A percentile compares a stretch with the other conserved stretches of the same genome.
These are phyloP conservation scores for Penicillium cosmopolitanum DNA, from an alignment of 495 filamentous ascomycete genomes.

Conservation along the genomic window DNA sequence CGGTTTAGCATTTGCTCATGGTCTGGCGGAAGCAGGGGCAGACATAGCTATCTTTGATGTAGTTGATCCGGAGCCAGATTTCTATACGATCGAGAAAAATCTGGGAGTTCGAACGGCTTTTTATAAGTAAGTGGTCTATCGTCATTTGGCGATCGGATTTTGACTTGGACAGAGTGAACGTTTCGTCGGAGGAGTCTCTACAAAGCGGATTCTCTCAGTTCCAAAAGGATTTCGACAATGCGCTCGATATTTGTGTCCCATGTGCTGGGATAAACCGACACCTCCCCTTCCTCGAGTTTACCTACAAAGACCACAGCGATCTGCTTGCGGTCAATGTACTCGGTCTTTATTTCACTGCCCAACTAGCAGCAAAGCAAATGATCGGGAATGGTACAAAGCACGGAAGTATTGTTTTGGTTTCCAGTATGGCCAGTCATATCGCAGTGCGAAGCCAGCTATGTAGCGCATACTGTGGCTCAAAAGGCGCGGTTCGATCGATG, in stretches of 20 bases:
- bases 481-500: slow-evolving; percentile 64
- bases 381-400: slow-evolving; percentile 48
- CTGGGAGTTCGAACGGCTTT: slow-evolving; percentile 40
- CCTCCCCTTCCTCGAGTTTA: slow-evolving; percentile 43
- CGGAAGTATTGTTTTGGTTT: slow-evolving; percentile 51
- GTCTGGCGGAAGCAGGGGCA: slow-evolving; percentile 82
- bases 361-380: slow-evolving; percentile 51
- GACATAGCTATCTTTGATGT: slow-evolving; percentile 72
- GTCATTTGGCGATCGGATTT: slow-evolving; percentile 55
- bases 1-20: slow-evolving; percentile 75
- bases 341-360: slow-evolving; percentile 47
- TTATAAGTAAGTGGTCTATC: slow-evolving; percentile 53
- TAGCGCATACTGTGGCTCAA: slow-evolving; percentile 76
- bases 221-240: slow-evolving; percentile 42
- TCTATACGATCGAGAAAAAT: slow-evolving; percentile 36
- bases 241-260: slow-evolving; percentile 46
- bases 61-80: slow-evolving; percentile 32
- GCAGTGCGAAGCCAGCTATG: slow-evolving; percentile 72
- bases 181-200: slow-evolving; percentile 63
- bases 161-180: slow-evolving; percentile 58
- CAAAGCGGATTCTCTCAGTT: slow-evolving; percentile 54
- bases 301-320: slow-evolving; percentile 46
- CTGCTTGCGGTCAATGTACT: slow-evolving; percentile 42
- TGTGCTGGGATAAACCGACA: slow-evolving; percentile 47
- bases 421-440: slow-evolving; percentile 52